These are phyloP conservation scores for Aureobasidium sp. DNA, from an alignment of 2,329 filamentous ascomycete genomes.

Conservation along the genomic window DNA sequence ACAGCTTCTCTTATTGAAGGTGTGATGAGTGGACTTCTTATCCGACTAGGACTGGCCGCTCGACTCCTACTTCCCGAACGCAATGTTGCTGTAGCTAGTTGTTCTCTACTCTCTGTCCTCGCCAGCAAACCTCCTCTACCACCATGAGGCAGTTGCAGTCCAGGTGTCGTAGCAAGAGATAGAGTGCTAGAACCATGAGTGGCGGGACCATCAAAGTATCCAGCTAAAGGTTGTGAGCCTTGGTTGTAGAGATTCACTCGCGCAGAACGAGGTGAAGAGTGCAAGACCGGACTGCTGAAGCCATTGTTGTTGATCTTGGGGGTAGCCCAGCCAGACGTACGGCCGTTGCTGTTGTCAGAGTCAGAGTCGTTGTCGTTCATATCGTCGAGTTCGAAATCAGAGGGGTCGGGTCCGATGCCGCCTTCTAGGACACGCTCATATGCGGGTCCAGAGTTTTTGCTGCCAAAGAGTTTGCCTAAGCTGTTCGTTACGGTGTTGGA, in stretches of 20 bases:
- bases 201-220: not conserved
- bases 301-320: constrained; percentile 47
- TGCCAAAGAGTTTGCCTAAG: constrained; percentile 54
- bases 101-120: constrained; percentile 79
- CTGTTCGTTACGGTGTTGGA: constrained; percentile 31
- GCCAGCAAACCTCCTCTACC: constrained; percentile 59
- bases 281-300: constrained; percentile 16
- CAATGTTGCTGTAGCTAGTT: constrained; percentile 48
- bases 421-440: constrained; percentile 87
- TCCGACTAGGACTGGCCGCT: constrained; percentile 38
- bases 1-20: not conserved
- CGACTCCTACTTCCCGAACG: constrained; percentile 47
- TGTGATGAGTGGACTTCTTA: constrained; percentile 19
- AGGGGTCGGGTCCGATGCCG: constrained; percentile 24
- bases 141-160: not conserved
- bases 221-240: not conserved
- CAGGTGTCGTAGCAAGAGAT: not conserved
- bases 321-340: constrained; percentile 61
- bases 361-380: constrained; percentile 29
- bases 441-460: constrained; percentile 36
- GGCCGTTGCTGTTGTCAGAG: constrained; percentile 43
- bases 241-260: constrained; percentile 27
- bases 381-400: constrained; percentile 70
- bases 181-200: not conserved
- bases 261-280: constrained; percentile 7